Percentiles rank a stretch among this genome's conserved stretches.
Conservation (phyloP, 2,329 filamentous ascomycete genomes). For the Aspergillus thermomutatus region DNA sequence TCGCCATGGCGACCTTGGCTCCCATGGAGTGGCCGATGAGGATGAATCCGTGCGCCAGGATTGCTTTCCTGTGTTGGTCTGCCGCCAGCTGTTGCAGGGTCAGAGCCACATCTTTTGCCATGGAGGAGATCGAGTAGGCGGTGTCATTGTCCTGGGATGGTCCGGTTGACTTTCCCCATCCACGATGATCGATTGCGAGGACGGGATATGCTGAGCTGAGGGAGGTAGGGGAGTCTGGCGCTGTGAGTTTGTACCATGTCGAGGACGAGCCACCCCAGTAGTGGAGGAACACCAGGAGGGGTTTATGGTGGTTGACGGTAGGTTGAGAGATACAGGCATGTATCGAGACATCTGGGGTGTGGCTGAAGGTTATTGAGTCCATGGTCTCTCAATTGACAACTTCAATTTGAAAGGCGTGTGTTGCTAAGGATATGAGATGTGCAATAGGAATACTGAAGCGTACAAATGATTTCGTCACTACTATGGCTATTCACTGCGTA, state of each 20-base stretch:
- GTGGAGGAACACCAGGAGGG: slow-evolving; percentile 35
- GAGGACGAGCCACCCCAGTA: slow-evolving; percentile 39
- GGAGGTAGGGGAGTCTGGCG: slow-evolving; percentile 12
- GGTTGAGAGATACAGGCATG: slow-evolving; percentile 11
- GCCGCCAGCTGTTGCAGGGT: slow-evolving; percentile 8
- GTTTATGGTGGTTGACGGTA: not conserved
- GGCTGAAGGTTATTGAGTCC: slow-evolving; percentile 1
- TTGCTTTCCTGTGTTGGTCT: slow-evolving; percentile 16
- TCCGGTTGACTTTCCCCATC: slow-evolving; percentile 36
- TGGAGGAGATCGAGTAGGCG: slow-evolving; percentile 24
- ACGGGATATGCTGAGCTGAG: slow-evolving; percentile 18
- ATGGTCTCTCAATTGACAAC: not conserved
- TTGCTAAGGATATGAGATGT: no score
- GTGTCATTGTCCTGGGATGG: slow-evolving; percentile 12
- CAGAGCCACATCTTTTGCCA: slow-evolving; percentile 17
- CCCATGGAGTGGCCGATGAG: slow-evolving; percentile 42
- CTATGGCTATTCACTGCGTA: no score
- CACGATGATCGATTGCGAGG: slow-evolving; percentile 33
- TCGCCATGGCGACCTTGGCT: slow-evolving; percentile 34
- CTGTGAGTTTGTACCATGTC: slow-evolving; percentile 30
- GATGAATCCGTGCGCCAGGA: slow-evolving; percentile 26
- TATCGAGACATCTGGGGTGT: slow-evolving; percentile 6
- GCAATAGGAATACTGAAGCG: no score
- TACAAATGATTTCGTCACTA: no score
- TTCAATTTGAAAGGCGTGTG: no score